Conservation (phyloP, 306 rosid genomes). For the Sicyos edulis region DNA sequence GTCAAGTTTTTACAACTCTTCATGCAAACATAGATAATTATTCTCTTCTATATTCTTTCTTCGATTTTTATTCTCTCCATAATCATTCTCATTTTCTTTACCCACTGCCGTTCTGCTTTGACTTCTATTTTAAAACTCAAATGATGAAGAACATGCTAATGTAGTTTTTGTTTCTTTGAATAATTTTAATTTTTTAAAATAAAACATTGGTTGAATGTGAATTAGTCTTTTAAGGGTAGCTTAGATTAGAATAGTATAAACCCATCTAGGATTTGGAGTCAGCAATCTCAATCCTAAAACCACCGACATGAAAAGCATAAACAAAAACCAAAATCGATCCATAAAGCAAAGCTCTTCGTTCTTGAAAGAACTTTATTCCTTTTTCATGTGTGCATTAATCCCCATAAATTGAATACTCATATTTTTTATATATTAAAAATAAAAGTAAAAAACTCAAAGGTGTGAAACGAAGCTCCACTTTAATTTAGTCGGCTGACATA, state of each 20-base stretch:
- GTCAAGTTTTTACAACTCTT: no score
- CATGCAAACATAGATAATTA: no score
- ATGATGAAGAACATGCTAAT: not conserved
- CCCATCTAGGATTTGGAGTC: not conserved
- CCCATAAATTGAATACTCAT: not conserved
- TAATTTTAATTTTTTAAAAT: not conserved
- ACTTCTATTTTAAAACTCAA: not conserved
- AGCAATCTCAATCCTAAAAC: not conserved
- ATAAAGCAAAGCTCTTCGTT: not conserved
- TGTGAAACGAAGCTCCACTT: conserved; percentile 13
- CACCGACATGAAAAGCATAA: not conserved
- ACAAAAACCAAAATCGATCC: not conserved
- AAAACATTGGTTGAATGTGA: not conserved
- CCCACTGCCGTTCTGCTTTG: not conserved
- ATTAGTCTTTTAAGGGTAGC: not conserved
- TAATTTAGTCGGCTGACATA: not conserved
- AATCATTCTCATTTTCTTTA: no score
- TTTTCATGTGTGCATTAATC: not conserved
- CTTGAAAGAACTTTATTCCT: not conserved
- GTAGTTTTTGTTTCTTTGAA: not conserved
- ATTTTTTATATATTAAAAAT: not conserved
- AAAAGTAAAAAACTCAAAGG: not conserved
- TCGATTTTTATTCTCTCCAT: no score
- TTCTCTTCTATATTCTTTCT: no score
- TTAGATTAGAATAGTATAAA: not conserved